A percentile compares a stretch with the other conserved stretches of the same genome.
These are phyloP conservation scores for Torulaspora delbrueckii DNA, from an alignment of 805 yeast genomes.

Conservation along the genomic window DNA sequence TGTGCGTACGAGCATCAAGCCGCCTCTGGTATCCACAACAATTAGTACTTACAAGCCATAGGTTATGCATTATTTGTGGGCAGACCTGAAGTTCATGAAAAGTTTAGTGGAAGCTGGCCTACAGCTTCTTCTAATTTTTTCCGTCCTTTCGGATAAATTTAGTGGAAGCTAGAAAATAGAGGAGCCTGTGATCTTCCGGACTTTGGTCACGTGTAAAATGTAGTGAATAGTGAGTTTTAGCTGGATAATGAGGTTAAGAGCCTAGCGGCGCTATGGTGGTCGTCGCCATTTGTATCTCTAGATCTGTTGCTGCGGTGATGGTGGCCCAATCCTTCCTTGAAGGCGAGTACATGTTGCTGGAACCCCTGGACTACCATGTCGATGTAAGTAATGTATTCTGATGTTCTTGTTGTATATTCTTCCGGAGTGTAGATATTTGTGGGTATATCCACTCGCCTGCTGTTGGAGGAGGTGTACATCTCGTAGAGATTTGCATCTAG, in stretches of 20 bases:
- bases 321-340: conserved; percentile 21
- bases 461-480: conserved; percentile 2
- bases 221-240: background rate
- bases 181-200: background rate
- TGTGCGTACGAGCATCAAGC: conserved; percentile 1
- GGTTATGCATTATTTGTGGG: conserved; percentile 1
- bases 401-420: conserved; percentile 10
- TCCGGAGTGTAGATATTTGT: conserved; percentile 15
- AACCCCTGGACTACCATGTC: conserved; percentile 12
- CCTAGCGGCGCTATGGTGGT: conserved; percentile 2
- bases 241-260: background rate
- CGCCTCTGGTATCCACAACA: background rate
- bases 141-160: background rate
- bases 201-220: background rate
- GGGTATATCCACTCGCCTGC: background rate
- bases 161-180: background rate
- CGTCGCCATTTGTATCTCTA: conserved; percentile 2
- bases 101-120: conserved; percentile 5
- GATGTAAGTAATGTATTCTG: conserved; percentile 16
- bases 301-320: conserved; percentile 11
- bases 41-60: background rate
- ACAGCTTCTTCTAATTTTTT: conserved; percentile 2
- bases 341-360: conserved; percentile 19
- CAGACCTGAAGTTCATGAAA: background rate
- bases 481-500: conserved; percentile 18